Evolutionary conservation across 345 rosid species (phyloP).

Genomic region (Populus tremula): DNA sequence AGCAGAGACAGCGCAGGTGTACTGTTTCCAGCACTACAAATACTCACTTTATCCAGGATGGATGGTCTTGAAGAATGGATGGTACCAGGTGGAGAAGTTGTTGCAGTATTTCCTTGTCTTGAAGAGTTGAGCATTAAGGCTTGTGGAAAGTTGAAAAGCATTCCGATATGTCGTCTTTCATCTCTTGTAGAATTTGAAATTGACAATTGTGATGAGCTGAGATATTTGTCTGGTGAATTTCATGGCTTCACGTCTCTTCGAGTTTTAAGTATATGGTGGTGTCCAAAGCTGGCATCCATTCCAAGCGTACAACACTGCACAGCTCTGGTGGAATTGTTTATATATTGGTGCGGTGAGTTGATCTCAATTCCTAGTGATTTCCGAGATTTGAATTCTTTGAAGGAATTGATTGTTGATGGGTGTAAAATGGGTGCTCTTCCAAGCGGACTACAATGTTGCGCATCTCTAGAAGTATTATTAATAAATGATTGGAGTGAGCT

Average conservation of each 20-base stretch:
- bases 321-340: too few relatives aligned
- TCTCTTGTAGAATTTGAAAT: not conserved
- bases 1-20: not conserved
- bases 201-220: not conserved
- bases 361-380: too few relatives aligned
- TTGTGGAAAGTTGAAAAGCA: conserved; percentile 10
- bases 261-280: accelerated
- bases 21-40: conserved; percentile 12
- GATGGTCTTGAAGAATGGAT: conserved; percentile 7
- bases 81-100: not conserved
- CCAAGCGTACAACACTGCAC: not conserved
- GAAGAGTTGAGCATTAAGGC: not conserved
- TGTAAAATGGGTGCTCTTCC: too few relatives aligned
- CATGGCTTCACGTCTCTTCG: not conserved
- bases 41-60: not conserved
- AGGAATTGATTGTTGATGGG: accelerated
- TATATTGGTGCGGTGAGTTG: too few relatives aligned
- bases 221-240: not conserved
- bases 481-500: too few relatives aligned
- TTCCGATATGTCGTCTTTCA: not conserved
- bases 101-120: conserved; percentile 16
- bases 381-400: too few relatives aligned
- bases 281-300: not conserved
- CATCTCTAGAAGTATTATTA: too few relatives aligned
- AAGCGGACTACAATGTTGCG: too few relatives aligned